phyloP scores from a whole-genome alignment of 1,284 basidiomycete species.

The Ceratobasidium sp. region DNA sequence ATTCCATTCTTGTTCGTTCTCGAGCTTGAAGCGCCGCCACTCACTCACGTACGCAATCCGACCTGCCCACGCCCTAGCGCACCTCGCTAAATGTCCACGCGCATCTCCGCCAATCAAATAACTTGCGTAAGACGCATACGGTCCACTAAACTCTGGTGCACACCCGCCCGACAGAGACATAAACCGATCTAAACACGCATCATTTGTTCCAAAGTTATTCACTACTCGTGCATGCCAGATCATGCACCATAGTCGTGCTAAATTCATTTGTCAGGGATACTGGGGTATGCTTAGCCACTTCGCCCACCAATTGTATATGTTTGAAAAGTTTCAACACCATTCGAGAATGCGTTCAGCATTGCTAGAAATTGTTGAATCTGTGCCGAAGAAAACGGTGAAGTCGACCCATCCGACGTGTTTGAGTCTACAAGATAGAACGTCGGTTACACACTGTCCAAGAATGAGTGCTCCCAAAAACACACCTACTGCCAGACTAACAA shows the following conservation, averaged over 20 bases:
- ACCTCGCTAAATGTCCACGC: neutral
- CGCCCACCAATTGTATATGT: neutral
- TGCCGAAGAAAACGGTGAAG: neutral
- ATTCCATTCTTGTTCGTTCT: conserved; percentile 18
- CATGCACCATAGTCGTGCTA: conserved; percentile 26
- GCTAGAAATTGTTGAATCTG: conserved; percentile 17
- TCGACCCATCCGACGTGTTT: conserved; percentile 8
- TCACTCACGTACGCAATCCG: conserved; percentile 13
- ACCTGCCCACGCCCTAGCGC: conserved; percentile 1
- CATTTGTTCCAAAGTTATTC: neutral
- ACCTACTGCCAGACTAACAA: conserved; percentile 15
- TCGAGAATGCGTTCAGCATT: neutral
- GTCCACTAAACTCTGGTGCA: neutral
- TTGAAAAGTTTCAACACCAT: neutral
- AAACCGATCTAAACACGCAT: conserved; percentile 18
- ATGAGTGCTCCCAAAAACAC: neutral
- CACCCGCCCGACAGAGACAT: neutral
- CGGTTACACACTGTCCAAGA: too few species aligned
- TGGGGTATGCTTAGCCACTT: neutral
- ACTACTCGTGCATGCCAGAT: conserved; percentile 28
- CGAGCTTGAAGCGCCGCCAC: neutral
- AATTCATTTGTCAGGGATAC: too few species aligned
- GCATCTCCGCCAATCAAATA: neutral
- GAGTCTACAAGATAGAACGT: neutral
- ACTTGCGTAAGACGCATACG: neutral